Evolutionary conservation across 2,329 filamentous ascomycete genomes (phyloP), one percentile per base, ranked within the genome.

Genomic region (Ustulina deusta): DNA sequence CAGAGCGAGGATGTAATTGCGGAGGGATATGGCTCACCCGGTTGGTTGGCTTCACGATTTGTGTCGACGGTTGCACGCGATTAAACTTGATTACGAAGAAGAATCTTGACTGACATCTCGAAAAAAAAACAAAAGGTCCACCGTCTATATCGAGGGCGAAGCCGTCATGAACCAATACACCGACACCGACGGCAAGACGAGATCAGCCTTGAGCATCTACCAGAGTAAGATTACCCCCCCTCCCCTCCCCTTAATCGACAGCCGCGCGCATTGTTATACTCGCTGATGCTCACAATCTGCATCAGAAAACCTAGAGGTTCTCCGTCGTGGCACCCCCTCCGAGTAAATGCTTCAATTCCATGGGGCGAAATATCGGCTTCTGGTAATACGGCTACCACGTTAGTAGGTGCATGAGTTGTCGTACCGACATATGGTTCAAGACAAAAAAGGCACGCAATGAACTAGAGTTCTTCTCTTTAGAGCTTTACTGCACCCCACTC

Each of bases 71-170:
- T 32, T 32, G 27, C 44, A 1, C 25, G 15, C 32, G 49, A 22
- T 56, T 57, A 7, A 54, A 25, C n/a, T 38, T 7, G 17, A 48
- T 44, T 13, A 11, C 2, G 13, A 40, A 61, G 34, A 29, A 20
- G 29, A 34, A n/a, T 20, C 5, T 34, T 52, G 65, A 11, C 72
- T 74, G 60, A 73, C 59, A 7, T 63, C 15, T 52, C 13, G 6
- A 54, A n/a, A n/a, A n/a, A 6, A 44, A n/a, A n/a, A n/a, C n/a
- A n/a, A n/a, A n/a, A 97, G 94, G 68, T 87, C 93, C 15, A 83
- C 93, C 58, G 85, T 99, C 70, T 93, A 89, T 76, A 84, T 98
- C 57, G 95, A 98, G 80, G 94, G 92, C 51, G 93, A 97, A 69
- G 91, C 91, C 69, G 83, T 82, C 72, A 89, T 95, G 82, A 85